Evolutionary conservation across 2,329 filamentous ascomycete genomes (phyloP).

Genomic region (Sporothrix schenckii): DNA sequence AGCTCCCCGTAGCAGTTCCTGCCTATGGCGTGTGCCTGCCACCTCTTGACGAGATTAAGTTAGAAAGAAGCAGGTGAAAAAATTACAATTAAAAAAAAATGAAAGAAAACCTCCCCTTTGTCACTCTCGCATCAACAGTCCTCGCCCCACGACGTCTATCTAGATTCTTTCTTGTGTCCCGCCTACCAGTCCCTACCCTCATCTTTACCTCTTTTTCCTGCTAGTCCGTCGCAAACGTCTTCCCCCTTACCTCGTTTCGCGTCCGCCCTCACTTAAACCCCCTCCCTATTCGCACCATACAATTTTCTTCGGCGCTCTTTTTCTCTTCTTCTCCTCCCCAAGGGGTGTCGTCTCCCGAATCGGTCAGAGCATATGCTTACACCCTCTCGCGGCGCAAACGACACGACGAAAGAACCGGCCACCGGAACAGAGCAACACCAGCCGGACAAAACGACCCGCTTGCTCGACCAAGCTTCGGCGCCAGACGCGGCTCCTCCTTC

Average conservation of each 20-base stretch:
- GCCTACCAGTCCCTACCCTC: not conserved
- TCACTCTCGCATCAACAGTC: not conserved
- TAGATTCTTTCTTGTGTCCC: not conserved
- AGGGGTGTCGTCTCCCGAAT: not conserved
- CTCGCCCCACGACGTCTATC: not conserved
- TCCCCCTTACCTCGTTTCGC: slow-evolving; percentile 20
- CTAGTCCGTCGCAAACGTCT: not conserved
- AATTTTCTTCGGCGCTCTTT: not conserved
- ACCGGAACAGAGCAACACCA: not conserved
- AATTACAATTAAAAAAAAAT: not conserved
- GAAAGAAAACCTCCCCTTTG: not conserved
- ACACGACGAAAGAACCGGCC: not conserved
- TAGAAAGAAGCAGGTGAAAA: slow-evolving; percentile 21
- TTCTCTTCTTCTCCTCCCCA: not conserved
- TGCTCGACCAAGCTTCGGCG: not conserved
- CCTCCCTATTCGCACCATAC: slow-evolving; percentile 4
- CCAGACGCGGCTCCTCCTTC: slow-evolving; percentile 18
- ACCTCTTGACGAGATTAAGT: slow-evolving; percentile 28
- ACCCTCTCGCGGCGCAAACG: slow-evolving; percentile 3
- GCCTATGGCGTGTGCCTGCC: slow-evolving; percentile 27
- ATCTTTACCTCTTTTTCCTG: not conserved
- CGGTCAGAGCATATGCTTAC: slow-evolving; percentile 2
- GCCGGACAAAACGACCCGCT: not conserved
- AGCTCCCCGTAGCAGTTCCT: slow-evolving; percentile 16
- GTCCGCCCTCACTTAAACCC: not conserved